Conservation (phyloP, 192 early-diverging fungal species). For the Mortierella claussenii region DNA sequence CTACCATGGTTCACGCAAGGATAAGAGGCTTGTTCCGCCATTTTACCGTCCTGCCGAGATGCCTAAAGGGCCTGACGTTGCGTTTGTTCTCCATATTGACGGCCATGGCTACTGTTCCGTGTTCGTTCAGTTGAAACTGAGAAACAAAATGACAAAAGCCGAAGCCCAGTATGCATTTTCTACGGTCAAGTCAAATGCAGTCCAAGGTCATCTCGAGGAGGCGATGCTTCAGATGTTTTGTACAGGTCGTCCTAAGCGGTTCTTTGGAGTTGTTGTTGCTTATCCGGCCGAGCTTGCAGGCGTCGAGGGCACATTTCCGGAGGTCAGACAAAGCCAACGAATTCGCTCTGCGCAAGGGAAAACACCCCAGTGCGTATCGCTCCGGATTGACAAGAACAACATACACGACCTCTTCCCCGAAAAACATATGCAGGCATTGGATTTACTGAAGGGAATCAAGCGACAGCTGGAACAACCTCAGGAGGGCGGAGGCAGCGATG, state of each 20-base stretch:
- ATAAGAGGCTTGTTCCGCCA: conserved; percentile 13
- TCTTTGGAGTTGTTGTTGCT: conserved; percentile 24
- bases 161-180: neutral
- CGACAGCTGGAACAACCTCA: too few species aligned
- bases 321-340: conserved; percentile 5
- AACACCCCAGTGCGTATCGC: conserved; percentile 9
- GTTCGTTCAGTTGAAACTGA: conserved; percentile 16
- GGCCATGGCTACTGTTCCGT: conserved; percentile 21
- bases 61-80: conserved; percentile 14
- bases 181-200: conserved; percentile 5
- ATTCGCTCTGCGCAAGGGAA: conserved; percentile 2
- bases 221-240: conserved; percentile 9
- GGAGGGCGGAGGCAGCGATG: too few species aligned
- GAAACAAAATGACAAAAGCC: neutral
- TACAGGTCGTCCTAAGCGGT: neutral
- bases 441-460: conserved; percentile 13
- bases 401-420: conserved; percentile 13
- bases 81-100: conserved; percentile 22
- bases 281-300: conserved; percentile 20
- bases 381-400: conserved; percentile 23
- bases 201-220: conserved; percentile 18
- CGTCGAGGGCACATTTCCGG: conserved; percentile 12
- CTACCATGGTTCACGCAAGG: neutral
- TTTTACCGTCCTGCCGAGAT: conserved; percentile 16
- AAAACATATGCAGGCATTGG: conserved; percentile 20